phyloP scores from a whole-genome alignment of 2,329 filamentous ascomycete species.

The Diaporthe velutina region DNA sequence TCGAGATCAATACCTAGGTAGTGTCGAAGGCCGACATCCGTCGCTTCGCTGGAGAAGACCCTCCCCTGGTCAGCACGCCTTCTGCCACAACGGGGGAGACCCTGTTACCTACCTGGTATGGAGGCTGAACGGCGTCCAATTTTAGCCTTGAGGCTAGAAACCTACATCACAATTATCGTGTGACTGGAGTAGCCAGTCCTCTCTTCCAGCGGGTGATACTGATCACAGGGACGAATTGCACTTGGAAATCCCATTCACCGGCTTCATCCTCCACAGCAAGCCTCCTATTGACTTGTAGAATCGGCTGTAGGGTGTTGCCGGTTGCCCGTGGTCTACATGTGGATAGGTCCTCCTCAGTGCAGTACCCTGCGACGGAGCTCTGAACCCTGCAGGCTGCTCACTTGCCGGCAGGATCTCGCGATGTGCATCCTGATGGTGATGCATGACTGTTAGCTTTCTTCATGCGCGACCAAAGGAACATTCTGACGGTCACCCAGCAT shows the following conservation, averaged over 20 bases:
- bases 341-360: background rate
- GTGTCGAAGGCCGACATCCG: slow-evolving; percentile 6
- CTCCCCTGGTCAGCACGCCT: background rate
- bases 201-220: background rate
- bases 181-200: too few species aligned
- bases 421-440: background rate
- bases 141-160: background rate
- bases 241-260: background rate
- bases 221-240: background rate
- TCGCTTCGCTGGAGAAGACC: background rate
- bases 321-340: background rate
- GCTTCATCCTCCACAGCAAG: background rate
- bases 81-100: background rate
- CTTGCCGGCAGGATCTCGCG: background rate
- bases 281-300: background rate
- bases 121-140: background rate
- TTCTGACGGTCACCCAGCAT: background rate
- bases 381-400: background rate
- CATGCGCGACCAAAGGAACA: background rate
- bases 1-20: background rate
- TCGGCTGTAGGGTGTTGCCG: background rate
- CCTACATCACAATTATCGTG: too few species aligned
- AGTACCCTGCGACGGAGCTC: background rate
- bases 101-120: background rate
- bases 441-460: too few species aligned